These are phyloP conservation scores for Alternaria brassicicola DNA, from an alignment of 2,329 filamentous ascomycete genomes.

Conservation along the genomic window DNA sequence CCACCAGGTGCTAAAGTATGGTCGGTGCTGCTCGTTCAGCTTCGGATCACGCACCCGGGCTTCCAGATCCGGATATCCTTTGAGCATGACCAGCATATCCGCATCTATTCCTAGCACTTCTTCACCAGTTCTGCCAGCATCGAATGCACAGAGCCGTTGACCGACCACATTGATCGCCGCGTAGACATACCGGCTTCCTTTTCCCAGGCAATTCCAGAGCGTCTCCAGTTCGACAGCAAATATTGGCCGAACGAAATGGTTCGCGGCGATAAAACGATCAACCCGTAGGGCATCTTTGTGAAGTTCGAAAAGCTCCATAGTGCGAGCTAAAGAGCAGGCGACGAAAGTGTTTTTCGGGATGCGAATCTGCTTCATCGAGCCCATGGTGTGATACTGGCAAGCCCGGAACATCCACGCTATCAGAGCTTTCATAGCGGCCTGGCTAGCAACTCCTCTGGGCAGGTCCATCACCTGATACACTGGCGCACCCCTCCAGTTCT, in stretches of 20 bases:
- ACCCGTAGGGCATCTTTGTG: constrained; percentile 27
- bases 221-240: constrained; percentile 21
- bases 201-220: constrained; percentile 29
- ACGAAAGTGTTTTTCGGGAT: constrained; percentile 26
- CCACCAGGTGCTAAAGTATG: constrained; percentile 18
- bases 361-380: constrained; percentile 18
- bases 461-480: constrained; percentile 19
- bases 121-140: neutral
- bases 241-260: constrained; percentile 22
- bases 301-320: constrained; percentile 24
- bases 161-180: constrained; percentile 23
- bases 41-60: constrained; percentile 14
- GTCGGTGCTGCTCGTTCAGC: constrained; percentile 17
- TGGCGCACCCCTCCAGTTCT: constrained; percentile 6
- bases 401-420: constrained; percentile 35
- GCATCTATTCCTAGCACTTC: neutral
- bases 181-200: constrained; percentile 26
- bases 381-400: constrained; percentile 17
- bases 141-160: neutral
- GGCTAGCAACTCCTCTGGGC: constrained; percentile 14
- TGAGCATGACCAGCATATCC: constrained; percentile 13
- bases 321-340: constrained; percentile 29
- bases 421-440: constrained; percentile 21
- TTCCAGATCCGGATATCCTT: constrained; percentile 7
- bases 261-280: constrained; percentile 19